Conservation (phyloP, 495 filamentous ascomycete species). For the Hypoxylon subgilvum region DNA sequence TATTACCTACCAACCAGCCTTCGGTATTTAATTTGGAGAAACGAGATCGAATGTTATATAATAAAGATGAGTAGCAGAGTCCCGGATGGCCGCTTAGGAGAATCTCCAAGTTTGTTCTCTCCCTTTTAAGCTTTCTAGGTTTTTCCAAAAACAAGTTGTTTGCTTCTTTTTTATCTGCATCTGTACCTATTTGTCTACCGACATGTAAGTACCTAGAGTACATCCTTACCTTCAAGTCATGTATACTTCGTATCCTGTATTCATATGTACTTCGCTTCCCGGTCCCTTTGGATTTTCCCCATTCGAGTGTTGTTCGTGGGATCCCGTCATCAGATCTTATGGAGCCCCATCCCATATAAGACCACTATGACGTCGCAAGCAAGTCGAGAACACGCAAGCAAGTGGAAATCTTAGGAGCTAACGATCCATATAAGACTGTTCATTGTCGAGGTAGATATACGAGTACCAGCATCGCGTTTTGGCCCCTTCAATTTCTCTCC, state of each 20-base stretch:
- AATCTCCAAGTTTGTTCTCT: neutral
- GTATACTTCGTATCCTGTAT: neutral
- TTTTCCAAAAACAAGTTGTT: slow-evolving; percentile 16
- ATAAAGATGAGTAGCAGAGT: too few relatives aligned
- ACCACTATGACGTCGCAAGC: slow-evolving; percentile 18
- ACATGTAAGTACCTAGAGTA: slow-evolving; percentile 1
- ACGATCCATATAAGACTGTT: too few relatives aligned
- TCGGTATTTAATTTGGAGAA: too few relatives aligned
- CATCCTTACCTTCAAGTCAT: too few relatives aligned
- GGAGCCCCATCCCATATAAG: slow-evolving; percentile 4
- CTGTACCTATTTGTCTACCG: slow-evolving; percentile 2
- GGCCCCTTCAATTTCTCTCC: neutral
- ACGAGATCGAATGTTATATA: too few relatives aligned
- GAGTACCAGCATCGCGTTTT: neutral
- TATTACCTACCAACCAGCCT: too few relatives aligned
- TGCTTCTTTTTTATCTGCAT: too few relatives aligned
- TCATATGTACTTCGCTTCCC: neutral
- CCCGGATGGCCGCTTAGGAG: too few relatives aligned
- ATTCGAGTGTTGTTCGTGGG: neutral
- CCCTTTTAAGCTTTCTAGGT: slow-evolving; percentile 15
- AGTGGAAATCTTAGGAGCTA: neutral
- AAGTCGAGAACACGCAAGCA: neutral
- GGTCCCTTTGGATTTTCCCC: neutral
- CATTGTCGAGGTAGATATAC: too few relatives aligned
- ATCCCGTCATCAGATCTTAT: neutral